Evolutionary conservation across 441 rosid genomes (phyloP), one percentile per base, ranked within the genome.

Genomic region (Brassica balearica): DNA sequence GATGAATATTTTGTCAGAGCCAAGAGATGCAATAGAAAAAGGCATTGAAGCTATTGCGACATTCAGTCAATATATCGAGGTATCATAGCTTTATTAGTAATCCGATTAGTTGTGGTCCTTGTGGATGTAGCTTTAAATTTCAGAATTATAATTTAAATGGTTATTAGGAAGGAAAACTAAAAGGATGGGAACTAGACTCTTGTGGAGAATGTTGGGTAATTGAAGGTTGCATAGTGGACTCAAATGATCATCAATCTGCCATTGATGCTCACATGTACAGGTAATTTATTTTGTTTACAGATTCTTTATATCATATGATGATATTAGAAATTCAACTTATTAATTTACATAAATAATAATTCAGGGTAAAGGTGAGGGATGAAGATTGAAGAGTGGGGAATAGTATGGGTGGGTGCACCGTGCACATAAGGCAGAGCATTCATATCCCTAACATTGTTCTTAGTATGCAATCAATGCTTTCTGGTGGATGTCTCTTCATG

Each of bases 241-340:
- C 90, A 7, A 88, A 89, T 65, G 93, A 95, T 48, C 70, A 70
- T 72, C 93, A 97, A 6, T 81, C 92, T 7, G 84, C 93, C 46
- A 84, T 92, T 73, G 99, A 95, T 80, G 99, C 99, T 65, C 85
- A 84, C 76, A 91, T 92, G 99, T 95, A 95, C 81, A 91, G 97
- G 97, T 94, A 29, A 14, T 3, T 6, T 22, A 60, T 4, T 27
- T 43, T 63, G 55, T 29, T 53, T 9, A 59, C 9, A 48, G 8
- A 9, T 58, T 58, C 5, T 58, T 55, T 8, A 27, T 32, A 69
- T 25, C 27, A 25, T 25, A 25, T 25, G 27, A 25, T 25, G 27
- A 25, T 25, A 25, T 25, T 25, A 25, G 27, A 25, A 25, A 25
- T 25, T 25, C 27, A 25, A 25, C 27, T 25, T 25, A 25, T 25